Base-by-base conservation (phyloP, 1,284 basidiomycete species). In the Leccinum pachyderme region DNA sequence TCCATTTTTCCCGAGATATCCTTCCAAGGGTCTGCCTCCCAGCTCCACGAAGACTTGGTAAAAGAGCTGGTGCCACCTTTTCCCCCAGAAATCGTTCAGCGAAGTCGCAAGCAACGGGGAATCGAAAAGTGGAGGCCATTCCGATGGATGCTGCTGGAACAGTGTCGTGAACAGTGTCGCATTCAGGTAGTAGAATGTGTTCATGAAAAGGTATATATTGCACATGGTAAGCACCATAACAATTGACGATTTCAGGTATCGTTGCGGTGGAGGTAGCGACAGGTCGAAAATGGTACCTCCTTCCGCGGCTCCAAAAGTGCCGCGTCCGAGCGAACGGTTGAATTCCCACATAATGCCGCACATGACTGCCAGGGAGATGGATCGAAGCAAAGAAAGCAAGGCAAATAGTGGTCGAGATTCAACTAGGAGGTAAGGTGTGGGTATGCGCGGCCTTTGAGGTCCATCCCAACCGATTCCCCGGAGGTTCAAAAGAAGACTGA, bases 201-300 rank as follows among this genome's bases (percentile, higher is more conserved):
- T 6, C 37, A 87, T 73, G 31, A 72, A 64, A 5, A 63, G 59
- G 63, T 78, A 82, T 29, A 80, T 65, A 7, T 70, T 61, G n/a
- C 75, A 49, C 2, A 79, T 81, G 1, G 72, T 63, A 31, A 78
- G 62, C 37, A 77, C 49, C 7, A 75, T 73, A 37, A 84, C 67
- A 27, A 68, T 25, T 2, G 70, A 70, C 4, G 81, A 77, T 43
- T 73, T 77, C 25, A 72, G 47, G 61, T 82, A 80, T 31, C 79
- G 77, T 27, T 63, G 59, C 7, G 71, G 25, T 1, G 72, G 74
- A 22, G 78, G 66, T 1, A 81, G 63, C 12, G 72, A 66, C 9
- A 66, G 46, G 61, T 83, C 77, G 62, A 81, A 84, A 52, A 87
- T 81, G 27, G 77, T 75, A 8, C 76, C 77, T 0, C 69, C 68